These are phyloP conservation scores for Mucor velutinosus DNA, from an alignment of 371 early-diverging fungal species.

Conservation along the genomic window DNA sequence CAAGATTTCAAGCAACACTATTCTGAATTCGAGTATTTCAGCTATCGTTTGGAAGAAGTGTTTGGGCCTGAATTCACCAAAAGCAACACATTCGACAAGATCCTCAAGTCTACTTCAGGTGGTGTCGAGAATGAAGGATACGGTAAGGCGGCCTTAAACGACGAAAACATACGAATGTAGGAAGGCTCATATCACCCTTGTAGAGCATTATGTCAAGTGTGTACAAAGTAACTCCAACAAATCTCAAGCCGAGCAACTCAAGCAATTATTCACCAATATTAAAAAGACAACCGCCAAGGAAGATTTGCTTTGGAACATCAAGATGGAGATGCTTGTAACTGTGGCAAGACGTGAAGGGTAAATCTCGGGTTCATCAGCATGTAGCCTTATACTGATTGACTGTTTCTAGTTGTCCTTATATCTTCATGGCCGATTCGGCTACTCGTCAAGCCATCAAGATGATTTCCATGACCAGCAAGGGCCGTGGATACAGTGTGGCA, in stretches of 20 bases:
- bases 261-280: slow-evolving; percentile 35
- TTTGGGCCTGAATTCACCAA: slow-evolving; percentile 30
- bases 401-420: slow-evolving; percentile 56
- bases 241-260: slow-evolving; percentile 18
- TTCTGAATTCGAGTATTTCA: slow-evolving; percentile 26
- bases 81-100: slow-evolving; percentile 18
- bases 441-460: slow-evolving; percentile 81
- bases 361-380: not conserved
- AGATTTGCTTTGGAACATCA: slow-evolving; percentile 62
- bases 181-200: too few relatives aligned
- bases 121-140: slow-evolving; percentile 30
- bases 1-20: slow-evolving; percentile 37
- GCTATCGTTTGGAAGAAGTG: slow-evolving; percentile 35
- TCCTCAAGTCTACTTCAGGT: slow-evolving; percentile 22
- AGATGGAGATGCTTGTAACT: slow-evolving; percentile 55
- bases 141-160: slow-evolving; percentile 8
- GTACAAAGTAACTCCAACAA: slow-evolving; percentile 10
- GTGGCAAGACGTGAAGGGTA: slow-evolving; percentile 48
- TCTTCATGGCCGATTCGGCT: slow-evolving; percentile 80
- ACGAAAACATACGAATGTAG: too few relatives aligned
- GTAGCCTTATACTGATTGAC: too few relatives aligned
- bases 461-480: slow-evolving; percentile 79
- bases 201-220: slow-evolving; percentile 31
- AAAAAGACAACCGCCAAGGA: slow-evolving; percentile 61
- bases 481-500: slow-evolving; percentile 85